phyloP scores from a whole-genome alignment of 345 rosid genomes.

The Citrus sinensis region DNA sequence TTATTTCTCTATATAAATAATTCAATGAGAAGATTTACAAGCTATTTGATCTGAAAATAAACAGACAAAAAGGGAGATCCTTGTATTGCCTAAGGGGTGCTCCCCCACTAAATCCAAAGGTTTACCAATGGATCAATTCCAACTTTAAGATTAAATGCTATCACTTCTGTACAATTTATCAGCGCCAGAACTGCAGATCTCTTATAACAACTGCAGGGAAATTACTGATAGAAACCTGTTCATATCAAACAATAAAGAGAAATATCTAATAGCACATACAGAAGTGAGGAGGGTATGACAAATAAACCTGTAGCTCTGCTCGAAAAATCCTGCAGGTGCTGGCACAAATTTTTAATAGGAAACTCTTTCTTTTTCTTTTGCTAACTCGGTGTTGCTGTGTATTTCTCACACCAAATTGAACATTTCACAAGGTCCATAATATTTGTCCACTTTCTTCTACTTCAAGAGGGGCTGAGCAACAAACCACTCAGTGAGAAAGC shows the following conservation, averaged over 20 bases:
- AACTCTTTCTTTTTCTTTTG: background rate
- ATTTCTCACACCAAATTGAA: background rate
- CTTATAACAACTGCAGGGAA: background rate
- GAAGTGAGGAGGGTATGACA: background rate
- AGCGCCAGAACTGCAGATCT: constrained; percentile 19
- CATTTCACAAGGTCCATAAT: background rate
- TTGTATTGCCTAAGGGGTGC: constrained; percentile 20
- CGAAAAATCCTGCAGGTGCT: constrained; percentile 19
- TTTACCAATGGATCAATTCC: constrained; percentile 21
- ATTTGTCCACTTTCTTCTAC: constrained; percentile 1
- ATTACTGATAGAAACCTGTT: constrained; percentile 18
- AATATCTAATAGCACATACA: constrained; percentile 5
- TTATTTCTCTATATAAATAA: constrained; percentile 25
- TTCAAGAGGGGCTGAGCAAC: constrained; percentile 16
- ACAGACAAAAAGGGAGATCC: constrained; percentile 15
- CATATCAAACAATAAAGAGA: constrained; percentile 15
- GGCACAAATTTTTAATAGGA: background rate
- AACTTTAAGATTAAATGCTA: constrained; percentile 21
- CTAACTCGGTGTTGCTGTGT: background rate
- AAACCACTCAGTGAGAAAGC: constrained; percentile 28
- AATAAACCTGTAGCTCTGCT: constrained; percentile 15
- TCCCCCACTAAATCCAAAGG: constrained; percentile 13
- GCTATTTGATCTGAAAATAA: constrained; percentile 29
- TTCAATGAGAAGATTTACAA: constrained; percentile 35
- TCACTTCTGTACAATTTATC: constrained; percentile 34